Percentiles rank a stretch among this genome's conserved stretches.
phyloP scores from a whole-genome alignment of 2,329 filamentous ascomycete species.

The Niveomyces coronatus region DNA sequence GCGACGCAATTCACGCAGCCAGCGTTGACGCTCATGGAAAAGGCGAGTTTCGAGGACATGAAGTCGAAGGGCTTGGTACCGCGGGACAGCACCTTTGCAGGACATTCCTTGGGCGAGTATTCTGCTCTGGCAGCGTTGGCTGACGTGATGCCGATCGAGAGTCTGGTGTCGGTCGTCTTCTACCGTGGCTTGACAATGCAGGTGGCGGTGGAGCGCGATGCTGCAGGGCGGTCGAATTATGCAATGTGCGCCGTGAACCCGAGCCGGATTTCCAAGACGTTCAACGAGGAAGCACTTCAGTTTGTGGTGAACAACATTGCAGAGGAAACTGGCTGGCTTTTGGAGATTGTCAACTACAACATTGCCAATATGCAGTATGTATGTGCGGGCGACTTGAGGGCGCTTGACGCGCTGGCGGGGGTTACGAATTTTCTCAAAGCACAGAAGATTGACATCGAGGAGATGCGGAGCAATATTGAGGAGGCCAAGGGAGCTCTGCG shows the following conservation, averaged over 20 bases:
- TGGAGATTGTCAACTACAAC: constrained; percentile 98
- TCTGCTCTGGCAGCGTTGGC: constrained; percentile 91
- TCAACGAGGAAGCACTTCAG: constrained; percentile 94
- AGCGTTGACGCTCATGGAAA: constrained; percentile 96
- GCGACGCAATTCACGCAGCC: constrained; percentile 98
- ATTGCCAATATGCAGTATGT: constrained; percentile 69
- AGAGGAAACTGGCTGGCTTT: constrained; percentile 85
- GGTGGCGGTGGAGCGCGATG: constrained; percentile 95
- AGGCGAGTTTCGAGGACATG: constrained; percentile 99
- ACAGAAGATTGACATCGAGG: constrained; percentile 94
- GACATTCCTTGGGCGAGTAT: constrained; percentile 97
- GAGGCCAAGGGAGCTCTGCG: constrained; percentile 84
- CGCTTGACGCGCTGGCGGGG: constrained; percentile 62
- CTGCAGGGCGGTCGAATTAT: constrained; percentile 88
- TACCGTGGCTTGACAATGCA: constrained; percentile 99
- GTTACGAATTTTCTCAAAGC: constrained; percentile 93
- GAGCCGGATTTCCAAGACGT: constrained; percentile 94
- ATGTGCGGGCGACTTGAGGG: constrained; percentile 59
- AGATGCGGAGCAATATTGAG: constrained; percentile 80
- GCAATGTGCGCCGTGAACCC: constrained; percentile 99
- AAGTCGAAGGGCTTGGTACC: constrained; percentile 92
- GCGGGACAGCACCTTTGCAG: constrained; percentile 91
- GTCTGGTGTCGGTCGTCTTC: constrained; percentile 95
- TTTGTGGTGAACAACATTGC: constrained; percentile 95
- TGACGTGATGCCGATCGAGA: constrained; percentile 99